Evolutionary conservation across 2,329 filamentous ascomycete genomes (phyloP).

Genomic region (Fonsecaea pugnacius): DNA sequence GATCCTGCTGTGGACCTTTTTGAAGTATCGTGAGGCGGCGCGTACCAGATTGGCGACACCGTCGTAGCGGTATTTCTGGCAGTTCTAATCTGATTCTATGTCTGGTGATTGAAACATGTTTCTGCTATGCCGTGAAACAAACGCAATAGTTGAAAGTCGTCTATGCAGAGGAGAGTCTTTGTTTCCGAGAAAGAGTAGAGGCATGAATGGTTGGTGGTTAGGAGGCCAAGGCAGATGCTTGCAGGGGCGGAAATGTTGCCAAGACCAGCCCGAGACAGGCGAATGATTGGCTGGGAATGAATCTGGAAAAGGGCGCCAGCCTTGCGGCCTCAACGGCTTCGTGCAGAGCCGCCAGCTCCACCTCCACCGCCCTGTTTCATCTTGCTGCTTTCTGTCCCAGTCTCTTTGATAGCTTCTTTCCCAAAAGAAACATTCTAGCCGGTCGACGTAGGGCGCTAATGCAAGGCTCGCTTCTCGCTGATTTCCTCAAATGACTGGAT

Average conservation of each 20-base stretch:
- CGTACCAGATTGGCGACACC: background rate
- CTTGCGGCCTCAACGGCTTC: constrained; percentile 11
- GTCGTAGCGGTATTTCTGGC: background rate
- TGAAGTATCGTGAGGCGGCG: constrained; percentile 3
- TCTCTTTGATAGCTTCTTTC: background rate
- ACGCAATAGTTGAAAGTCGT: background rate
- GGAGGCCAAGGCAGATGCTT: constrained; percentile 4
- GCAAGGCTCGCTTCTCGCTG: constrained; percentile 67
- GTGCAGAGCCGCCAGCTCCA: constrained; percentile 20
- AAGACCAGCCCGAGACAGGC: constrained; percentile 11
- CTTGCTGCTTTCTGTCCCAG: constrained; percentile 1
- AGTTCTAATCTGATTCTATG: constrained; percentile 9
- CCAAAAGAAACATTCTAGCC: constrained; percentile 6
- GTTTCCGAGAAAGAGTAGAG: constrained; percentile 14
- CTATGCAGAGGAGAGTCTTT: background rate
- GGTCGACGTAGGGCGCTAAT: constrained; percentile 16
- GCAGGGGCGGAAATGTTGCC: constrained; percentile 18
- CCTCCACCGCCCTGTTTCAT: constrained; percentile 16
- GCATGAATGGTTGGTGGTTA: constrained; percentile 26
- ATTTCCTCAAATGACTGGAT: constrained; percentile 86
- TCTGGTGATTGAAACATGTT: constrained; percentile 26
- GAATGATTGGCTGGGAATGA: constrained; percentile 26
- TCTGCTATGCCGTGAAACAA: constrained; percentile 24
- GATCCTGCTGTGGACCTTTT: constrained; percentile 5
- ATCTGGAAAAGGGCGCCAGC: constrained; percentile 11